These are phyloP conservation scores for Lipomyces starkeyi DNA, from an alignment of 805 yeast genomes.

Conservation along the genomic window DNA sequence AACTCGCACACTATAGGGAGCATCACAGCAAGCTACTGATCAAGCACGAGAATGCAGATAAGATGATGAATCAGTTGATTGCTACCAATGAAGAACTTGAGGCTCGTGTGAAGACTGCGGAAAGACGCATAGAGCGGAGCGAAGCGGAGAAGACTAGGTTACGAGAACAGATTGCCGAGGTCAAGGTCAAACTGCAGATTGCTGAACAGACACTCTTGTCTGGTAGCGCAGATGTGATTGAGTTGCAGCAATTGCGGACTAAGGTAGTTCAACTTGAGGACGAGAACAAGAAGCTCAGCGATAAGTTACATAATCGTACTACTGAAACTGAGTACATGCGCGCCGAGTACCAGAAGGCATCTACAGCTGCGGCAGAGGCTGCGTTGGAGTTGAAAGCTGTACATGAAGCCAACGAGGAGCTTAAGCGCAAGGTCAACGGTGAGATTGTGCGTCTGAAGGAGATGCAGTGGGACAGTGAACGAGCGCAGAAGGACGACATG, in stretches of 20 bases:
- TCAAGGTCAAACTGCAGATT: constrained; percentile 45
- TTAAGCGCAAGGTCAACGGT: constrained; percentile 38
- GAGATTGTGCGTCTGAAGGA: constrained; percentile 42
- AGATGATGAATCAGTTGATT: background rate
- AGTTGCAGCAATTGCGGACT: constrained; percentile 50
- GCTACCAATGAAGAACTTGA: constrained; percentile 34
- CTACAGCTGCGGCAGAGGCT: constrained; percentile 44
- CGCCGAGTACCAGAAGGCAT: constrained; percentile 43
- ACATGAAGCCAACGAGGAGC: constrained; percentile 38
- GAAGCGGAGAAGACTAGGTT: constrained; percentile 36
- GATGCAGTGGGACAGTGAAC: constrained; percentile 44
- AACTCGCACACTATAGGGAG: background rate
- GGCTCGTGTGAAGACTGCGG: constrained; percentile 35
- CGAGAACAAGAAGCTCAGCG: constrained; percentile 53
- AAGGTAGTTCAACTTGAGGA: constrained; percentile 56
- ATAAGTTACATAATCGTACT: constrained; percentile 53
- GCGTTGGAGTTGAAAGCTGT: constrained; percentile 43
- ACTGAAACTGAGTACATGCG: constrained; percentile 67
- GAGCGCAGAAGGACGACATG: constrained; percentile 41
- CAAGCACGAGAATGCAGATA: constrained; percentile 10
- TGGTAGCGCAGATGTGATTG: constrained; percentile 38
- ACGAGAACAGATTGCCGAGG: constrained; percentile 41
- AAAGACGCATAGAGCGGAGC: constrained; percentile 40
- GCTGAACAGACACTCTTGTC: constrained; percentile 41
- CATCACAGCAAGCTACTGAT: constrained; percentile 7